Evolutionary conservation across 352 stramenopile genomes (phyloP).

Genomic region (Pythium dissotocum): DNA sequence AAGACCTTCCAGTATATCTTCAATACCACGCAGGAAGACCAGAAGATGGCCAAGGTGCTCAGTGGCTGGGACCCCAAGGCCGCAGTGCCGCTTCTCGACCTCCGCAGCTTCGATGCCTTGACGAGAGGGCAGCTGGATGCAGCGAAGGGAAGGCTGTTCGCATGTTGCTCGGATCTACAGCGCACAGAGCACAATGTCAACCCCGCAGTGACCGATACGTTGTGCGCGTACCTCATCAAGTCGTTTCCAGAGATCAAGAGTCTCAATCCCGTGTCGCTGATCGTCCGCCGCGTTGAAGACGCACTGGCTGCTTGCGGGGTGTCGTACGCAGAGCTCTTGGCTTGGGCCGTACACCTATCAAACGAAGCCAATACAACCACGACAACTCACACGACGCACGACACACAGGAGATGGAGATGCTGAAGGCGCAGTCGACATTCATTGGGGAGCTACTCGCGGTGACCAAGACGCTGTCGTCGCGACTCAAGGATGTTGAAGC

Average conservation of each 20-base stretch:
- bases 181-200: background rate
- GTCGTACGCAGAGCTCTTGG: constrained; percentile 1
- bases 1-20: constrained; percentile 38
- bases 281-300: background rate
- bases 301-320: background rate
- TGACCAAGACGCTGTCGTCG: background rate
- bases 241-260: background rate
- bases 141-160: constrained; percentile 4
- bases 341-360: background rate
- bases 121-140: background rate
- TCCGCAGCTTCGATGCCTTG: background rate
- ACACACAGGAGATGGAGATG: background rate
- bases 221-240: constrained; percentile 9
- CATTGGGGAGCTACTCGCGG: background rate
- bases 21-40: constrained; percentile 34
- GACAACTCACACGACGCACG: background rate
- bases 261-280: too few relatives aligned
- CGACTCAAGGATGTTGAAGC: background rate
- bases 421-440: background rate
- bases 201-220: background rate
- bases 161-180: constrained; percentile 7
- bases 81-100: background rate
- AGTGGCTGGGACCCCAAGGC: constrained; percentile 24
- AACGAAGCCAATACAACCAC: background rate
- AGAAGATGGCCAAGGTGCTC: constrained; percentile 28